phyloP scores from a whole-genome alignment of 2,329 filamentous ascomycete species.

The Xylaria sp. region DNA sequence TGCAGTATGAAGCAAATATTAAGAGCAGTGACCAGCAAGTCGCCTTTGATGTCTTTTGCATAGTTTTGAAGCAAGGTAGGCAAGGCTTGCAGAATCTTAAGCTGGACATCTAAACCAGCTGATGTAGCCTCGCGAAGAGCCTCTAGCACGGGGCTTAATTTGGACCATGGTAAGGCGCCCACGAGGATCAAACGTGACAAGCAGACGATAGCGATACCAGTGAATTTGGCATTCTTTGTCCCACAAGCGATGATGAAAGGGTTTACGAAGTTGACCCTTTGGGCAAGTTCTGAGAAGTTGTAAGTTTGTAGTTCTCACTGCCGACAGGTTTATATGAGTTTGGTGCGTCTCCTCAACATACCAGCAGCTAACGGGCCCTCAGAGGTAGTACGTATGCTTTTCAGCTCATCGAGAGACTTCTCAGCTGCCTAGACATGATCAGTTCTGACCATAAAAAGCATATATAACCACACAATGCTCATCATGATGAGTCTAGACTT shows the following conservation, averaged over 20 bases:
- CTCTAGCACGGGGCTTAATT: conserved; percentile 86
- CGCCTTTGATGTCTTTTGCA: conserved; percentile 79
- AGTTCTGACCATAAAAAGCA: not conserved
- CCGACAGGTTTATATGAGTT: conserved; percentile 8
- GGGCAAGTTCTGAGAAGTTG: conserved; percentile 74
- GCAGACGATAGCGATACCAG: conserved; percentile 85
- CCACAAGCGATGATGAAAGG: conserved; percentile 94
- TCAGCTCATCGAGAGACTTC: conserved; percentile 91
- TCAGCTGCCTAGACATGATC: conserved; percentile 76
- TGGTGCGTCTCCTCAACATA: conserved; percentile 51
- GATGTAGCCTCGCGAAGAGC: conserved; percentile 86
- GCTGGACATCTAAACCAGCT: conserved; percentile 85
- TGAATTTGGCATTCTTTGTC: conserved; percentile 90
- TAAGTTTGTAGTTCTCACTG: conserved; percentile 9
- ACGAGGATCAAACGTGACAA: conserved; percentile 88
- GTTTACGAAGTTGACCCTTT: conserved; percentile 84
- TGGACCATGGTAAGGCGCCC: conserved; percentile 78
- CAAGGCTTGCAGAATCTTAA: conserved; percentile 93
- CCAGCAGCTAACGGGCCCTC: conserved; percentile 80
- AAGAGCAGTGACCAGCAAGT: conserved; percentile 81
- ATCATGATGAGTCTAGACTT: not conserved
- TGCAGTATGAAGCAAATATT: conserved; percentile 94
- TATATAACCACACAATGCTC: not conserved
- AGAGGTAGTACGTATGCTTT: conserved; percentile 75
- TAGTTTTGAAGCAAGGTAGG: conserved; percentile 93